Evolutionary conservation across 495 filamentous ascomycete species (phyloP).

Genomic region (Aspergillus steynii): DNA sequence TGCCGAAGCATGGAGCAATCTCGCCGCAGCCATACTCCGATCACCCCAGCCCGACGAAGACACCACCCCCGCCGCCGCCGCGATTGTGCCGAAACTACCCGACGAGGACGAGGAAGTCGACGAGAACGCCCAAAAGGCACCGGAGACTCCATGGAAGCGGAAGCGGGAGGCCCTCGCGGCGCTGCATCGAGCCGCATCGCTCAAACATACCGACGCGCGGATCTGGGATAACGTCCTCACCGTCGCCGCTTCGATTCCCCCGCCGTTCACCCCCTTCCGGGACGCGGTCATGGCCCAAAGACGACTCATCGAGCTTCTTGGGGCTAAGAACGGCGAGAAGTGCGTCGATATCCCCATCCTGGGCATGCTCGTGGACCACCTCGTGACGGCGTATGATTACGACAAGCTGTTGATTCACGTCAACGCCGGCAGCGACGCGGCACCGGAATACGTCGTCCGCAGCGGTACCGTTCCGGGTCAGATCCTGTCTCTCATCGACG

Average conservation of each 20-base stretch:
- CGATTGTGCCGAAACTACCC: constrained; percentile 27
- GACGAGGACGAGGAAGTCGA: constrained; percentile 37
- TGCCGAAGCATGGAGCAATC: constrained; percentile 91
- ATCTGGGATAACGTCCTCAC: constrained; percentile 97
- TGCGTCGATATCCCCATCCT: constrained; percentile 76
- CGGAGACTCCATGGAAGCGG: constrained; percentile 56
- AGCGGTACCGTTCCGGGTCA: constrained; percentile 49
- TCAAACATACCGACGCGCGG: constrained; percentile 79
- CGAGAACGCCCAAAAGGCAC: constrained; percentile 8
- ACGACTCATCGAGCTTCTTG: constrained; percentile 74
- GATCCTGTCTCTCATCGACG: constrained; percentile 72
- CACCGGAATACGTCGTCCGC: constrained; percentile 33
- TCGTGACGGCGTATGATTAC: constrained; percentile 53
- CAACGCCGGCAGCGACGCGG: constrained; percentile 12
- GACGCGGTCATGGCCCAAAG: constrained; percentile 73
- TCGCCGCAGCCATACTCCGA: constrained; percentile 78
- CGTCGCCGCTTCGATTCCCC: constrained; percentile 73
- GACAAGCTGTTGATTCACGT: constrained; percentile 33
- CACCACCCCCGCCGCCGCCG: constrained; percentile 21
- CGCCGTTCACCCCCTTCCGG: constrained; percentile 66
- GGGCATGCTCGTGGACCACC: constrained; percentile 67
- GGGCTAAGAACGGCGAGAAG: constrained; percentile 65
- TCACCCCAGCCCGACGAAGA: constrained; percentile 36
- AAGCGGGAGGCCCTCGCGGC: constrained; percentile 75
- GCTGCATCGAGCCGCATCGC: constrained; percentile 76